Percentiles rank a stretch among this genome's conserved stretches.
Evolutionary conservation across 108 stramenopile genomes (phyloP).

Genomic region (Seminavis robusta): DNA sequence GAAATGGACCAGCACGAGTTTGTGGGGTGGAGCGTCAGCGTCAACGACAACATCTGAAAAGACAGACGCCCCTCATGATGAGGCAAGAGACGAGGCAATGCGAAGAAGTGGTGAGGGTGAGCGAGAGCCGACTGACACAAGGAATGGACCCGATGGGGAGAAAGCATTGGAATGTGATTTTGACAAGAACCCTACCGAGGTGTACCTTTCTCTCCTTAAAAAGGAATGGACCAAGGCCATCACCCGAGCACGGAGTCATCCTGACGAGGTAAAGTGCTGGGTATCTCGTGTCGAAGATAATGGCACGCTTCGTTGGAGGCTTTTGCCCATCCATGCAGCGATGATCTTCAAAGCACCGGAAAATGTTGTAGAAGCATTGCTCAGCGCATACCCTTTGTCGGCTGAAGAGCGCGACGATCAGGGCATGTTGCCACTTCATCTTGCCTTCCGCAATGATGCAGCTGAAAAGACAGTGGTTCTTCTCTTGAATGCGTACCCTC

Average conservation of each 20-base stretch:
- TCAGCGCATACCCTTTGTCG: constrained; percentile 57
- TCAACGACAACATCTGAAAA: no score
- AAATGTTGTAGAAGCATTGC: constrained; percentile 54
- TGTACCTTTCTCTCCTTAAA: constrained; percentile 66
- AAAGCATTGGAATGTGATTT: constrained; percentile 81
- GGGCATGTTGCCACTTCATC: constrained; percentile 83
- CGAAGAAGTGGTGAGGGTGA: no score
- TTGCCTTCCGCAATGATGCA: constrained; percentile 76
- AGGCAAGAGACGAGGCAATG: no score
- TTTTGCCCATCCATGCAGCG: constrained; percentile 83
- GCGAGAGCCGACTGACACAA: no score
- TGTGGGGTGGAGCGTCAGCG: no score
- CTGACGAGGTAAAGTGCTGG: constrained; percentile 65
- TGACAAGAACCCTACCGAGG: constrained; percentile 72
- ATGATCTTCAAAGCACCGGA: constrained; percentile 84
- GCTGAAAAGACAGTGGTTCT: constrained; percentile 44
- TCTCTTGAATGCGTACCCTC: constrained; percentile 69
- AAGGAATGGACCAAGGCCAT: constrained; percentile 69
- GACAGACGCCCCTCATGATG: no score
- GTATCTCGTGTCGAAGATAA: constrained; percentile 70
- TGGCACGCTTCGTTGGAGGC: constrained; percentile 76
- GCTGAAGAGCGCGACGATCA: constrained; percentile 78
- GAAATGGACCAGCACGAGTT: no score
- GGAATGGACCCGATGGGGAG: no score
- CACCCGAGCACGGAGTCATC: constrained; percentile 21